Base-by-base conservation (phyloP, 2,329 filamentous ascomycete species). In the Fusarium chaquense region DNA sequence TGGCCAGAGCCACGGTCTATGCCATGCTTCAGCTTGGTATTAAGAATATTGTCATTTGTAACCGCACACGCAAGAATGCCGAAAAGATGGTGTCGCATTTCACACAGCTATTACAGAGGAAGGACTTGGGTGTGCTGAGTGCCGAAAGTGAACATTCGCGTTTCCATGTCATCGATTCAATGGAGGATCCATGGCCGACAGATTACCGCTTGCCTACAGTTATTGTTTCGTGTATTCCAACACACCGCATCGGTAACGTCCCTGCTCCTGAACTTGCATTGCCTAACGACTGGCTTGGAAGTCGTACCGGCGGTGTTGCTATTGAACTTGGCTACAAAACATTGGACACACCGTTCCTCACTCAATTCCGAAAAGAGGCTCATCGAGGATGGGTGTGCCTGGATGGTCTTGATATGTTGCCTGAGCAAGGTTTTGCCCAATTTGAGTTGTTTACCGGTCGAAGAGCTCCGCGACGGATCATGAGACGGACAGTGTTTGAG, bases 371-470 rank as follows among this genome's bases (percentile, higher is more conserved):
- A 20, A 80, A 83, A 54, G 79, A 87, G 76, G 83, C 87, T 22
- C 81, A 88, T 58, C 82, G 85, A 68, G 85, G 91, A 41, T 94
- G 91, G 91, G 89, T 93, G 0, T 84, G 91, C 20, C 87, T 94
- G 78, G 91, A 94, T 73, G 92, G 92, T 0, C 81, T 94, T 15
- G 91, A 94, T 72, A 84, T 94, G 47, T 79, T 95, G 16, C 91
- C 91, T 0, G 92, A 94, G 76, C 92, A 94, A 76, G 92, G 90
- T 0, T 92, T 92, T 78, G 91, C 92, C 2, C 92, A 94, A 73
- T 95, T 94, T 74, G 92, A 95, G 78, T 79, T 94, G 4, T 93
- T 94, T 76, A 94, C 92, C 0, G 92, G 91, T 1, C 84, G 77
- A 10, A 65, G 78, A 50, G 78, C 79, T 1, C 79, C 79, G 6